Conservation (phyloP, 1,139 yeast species). For the Scheffersomyces lignicola region DNA sequence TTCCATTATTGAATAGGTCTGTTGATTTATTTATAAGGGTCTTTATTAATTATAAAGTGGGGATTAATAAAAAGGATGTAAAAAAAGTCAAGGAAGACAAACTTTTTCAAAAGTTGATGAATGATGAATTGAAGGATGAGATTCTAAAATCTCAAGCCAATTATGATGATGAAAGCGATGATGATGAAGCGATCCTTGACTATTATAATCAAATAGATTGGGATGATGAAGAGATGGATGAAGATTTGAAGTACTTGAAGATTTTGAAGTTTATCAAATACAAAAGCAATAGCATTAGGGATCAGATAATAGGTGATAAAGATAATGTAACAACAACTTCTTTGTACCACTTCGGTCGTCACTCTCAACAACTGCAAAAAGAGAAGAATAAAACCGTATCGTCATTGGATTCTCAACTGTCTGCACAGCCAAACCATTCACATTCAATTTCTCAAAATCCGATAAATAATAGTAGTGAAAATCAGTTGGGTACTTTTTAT, state of each 20-base stretch:
- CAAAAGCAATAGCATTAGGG: constrained; percentile 23
- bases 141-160: constrained; percentile 34
- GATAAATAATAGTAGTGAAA: not conserved
- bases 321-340: too few species aligned
- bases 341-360: not conserved
- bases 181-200: constrained; percentile 18
- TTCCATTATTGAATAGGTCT: constrained; percentile 27
- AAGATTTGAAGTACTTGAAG: constrained; percentile 47
- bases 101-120: constrained; percentile 38
- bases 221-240: constrained; percentile 54
- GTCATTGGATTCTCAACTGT: constrained; percentile 7
- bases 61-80: constrained; percentile 7
- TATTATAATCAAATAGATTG: constrained; percentile 39
- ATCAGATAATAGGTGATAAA: constrained; percentile 6
- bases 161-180: constrained; percentile 35
- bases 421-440: constrained; percentile 8
- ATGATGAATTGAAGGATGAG: constrained; percentile 43
- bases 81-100: constrained; percentile 34
- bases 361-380: constrained; percentile 3
- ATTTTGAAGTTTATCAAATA: constrained; percentile 45
- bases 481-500: constrained; percentile 10
- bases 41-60: constrained; percentile 36
- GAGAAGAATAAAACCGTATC: constrained; percentile 1
- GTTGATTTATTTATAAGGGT: constrained; percentile 38
- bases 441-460: constrained; percentile 9